These are phyloP conservation scores for Vigna reflexopilosa DNA, from an alignment of 306 rosid species.

Conservation along the genomic window DNA sequence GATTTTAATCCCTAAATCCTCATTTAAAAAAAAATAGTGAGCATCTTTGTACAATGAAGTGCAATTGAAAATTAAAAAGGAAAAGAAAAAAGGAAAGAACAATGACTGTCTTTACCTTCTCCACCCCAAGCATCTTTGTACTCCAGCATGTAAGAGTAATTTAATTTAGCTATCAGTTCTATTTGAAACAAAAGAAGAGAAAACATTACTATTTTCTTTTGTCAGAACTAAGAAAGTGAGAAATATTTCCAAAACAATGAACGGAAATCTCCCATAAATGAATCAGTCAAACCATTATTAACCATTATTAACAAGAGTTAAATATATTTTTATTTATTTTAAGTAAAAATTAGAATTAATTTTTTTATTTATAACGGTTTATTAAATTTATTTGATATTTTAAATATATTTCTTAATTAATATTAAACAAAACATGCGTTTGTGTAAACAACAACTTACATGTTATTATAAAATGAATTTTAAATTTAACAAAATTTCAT, in stretches of 20 bases:
- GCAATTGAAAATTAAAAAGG: conserved; percentile 2
- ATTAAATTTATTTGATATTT: too few species aligned
- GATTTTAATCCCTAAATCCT: too few species aligned
- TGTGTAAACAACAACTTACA: too few species aligned
- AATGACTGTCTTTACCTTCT: conserved; percentile 60
- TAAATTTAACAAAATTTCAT: too few species aligned
- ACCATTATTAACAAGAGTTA: background rate
- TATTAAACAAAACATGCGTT: too few species aligned
- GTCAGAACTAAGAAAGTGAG: conserved; percentile 35
- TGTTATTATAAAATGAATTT: too few species aligned
- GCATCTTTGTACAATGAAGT: background rate
- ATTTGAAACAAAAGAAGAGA: conserved; percentile 60
- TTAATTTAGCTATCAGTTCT: conserved; percentile 75
- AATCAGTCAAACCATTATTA: conserved; percentile 21
- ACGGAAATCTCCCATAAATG: background rate
- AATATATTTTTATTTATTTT: too few species aligned
- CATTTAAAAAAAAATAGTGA: too few species aligned
- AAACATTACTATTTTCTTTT: background rate
- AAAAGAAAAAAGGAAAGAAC: background rate
- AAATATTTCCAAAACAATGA: background rate
- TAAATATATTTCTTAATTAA: too few species aligned
- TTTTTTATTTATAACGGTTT: too few species aligned
- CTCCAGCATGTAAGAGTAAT: conserved; percentile 76
- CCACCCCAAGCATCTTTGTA: conserved; percentile 93
- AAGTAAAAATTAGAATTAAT: too few species aligned